A percentile compares a stretch with the other conserved stretches of the same genome.
Conservation (phyloP, 305 asterid species). For the Solanum hybrid region DNA sequence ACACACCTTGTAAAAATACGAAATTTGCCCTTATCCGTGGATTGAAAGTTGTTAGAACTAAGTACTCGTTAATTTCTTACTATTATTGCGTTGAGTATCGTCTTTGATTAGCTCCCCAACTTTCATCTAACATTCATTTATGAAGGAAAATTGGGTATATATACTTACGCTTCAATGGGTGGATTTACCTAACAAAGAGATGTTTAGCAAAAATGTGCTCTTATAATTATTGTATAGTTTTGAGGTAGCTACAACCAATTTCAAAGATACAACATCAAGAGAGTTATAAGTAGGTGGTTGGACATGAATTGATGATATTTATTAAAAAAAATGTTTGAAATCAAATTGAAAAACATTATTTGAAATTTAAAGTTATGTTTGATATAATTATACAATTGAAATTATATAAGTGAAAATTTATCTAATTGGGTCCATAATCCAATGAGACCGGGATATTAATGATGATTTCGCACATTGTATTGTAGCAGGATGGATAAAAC, state of each 20-base stretch:
- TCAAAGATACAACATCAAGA: not conserved
- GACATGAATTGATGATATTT: not conserved
- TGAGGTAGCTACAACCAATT: not conserved
- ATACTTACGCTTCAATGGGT: not conserved
- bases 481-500: no score
- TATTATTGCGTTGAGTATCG: not conserved
- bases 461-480: accelerated
- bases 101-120: not conserved
- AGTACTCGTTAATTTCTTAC: not conserved
- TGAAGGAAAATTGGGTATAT: not conserved
- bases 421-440: not conserved
- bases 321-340: not conserved
- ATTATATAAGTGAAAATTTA: not conserved
- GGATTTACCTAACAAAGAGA: not conserved
- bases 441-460: not conserved
- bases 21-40: no score
- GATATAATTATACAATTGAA: not conserved
- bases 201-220: not conserved
- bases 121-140: not conserved
- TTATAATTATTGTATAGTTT: not conserved
- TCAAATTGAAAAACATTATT: no score
- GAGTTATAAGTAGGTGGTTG: not conserved
- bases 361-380: not conserved
- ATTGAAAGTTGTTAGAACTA: not conserved
- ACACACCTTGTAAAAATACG: not conserved